A percentile compares a stretch with the other conserved stretches of the same genome.
Evolutionary conservation across 1,284 basidiomycete species (phyloP).

Genomic region (Fomitopsis palustris): DNA sequence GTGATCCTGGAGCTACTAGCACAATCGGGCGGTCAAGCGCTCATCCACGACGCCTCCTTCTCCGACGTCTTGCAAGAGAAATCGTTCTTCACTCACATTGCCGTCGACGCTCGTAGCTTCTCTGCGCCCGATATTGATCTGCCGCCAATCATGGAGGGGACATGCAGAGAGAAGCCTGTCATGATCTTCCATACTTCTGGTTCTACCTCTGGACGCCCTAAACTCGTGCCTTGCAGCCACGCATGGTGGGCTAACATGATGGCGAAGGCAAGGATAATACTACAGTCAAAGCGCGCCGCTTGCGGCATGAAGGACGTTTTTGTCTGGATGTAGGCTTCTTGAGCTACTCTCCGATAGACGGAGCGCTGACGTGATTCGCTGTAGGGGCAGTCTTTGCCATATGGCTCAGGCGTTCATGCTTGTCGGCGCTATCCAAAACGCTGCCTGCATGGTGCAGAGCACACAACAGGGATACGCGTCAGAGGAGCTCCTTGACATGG

Average conservation of each 20-base stretch:
- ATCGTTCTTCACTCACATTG: constrained; percentile 45
- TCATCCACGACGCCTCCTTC: constrained; percentile 56
- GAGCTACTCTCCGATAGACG: constrained; percentile 5
- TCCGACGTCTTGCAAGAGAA: constrained; percentile 32
- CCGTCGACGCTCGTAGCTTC: constrained; percentile 38
- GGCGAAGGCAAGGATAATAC: constrained; percentile 20
- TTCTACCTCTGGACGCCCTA: constrained; percentile 71
- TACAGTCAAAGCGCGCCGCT: constrained; percentile 17
- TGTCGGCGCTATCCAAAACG: constrained; percentile 60
- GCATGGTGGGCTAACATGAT: constrained; percentile 30
- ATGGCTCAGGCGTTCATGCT: constrained; percentile 32
- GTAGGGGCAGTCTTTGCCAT: constrained; percentile 31
- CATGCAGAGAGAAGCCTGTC: constrained; percentile 42
- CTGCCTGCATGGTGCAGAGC: constrained; percentile 66
- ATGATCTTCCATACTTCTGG: constrained; percentile 76
- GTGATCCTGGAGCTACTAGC: constrained; percentile 63
- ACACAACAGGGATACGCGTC: constrained; percentile 60
- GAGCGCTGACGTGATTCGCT: not conserved
- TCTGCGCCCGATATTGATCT: constrained; percentile 35
- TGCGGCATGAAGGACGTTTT: constrained; percentile 54
- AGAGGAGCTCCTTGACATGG: constrained; percentile 70
- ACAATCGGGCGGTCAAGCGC: constrained; percentile 52
- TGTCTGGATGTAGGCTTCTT: constrained; percentile 28
- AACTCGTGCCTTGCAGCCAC: constrained; percentile 64
- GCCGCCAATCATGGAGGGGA: constrained; percentile 38